Evolutionary conservation across 1,139 yeast genomes (phyloP).

Genomic region (Schizosaccharomyces versatilis): DNA sequence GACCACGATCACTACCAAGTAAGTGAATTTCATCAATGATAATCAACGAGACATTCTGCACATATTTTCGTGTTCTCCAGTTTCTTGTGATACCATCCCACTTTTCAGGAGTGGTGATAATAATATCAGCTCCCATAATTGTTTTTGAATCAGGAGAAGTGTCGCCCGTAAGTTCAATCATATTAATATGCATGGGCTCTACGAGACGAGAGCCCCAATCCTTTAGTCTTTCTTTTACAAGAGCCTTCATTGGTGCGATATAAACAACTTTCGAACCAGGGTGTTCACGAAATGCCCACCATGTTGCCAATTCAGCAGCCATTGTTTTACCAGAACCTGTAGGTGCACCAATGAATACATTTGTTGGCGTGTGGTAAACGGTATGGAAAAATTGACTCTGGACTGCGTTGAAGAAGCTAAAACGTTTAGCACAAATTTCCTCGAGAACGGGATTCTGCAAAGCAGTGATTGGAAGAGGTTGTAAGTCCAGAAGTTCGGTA

Average conservation of each 20-base stretch:
- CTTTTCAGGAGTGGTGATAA: conserved; percentile 92
- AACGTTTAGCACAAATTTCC: conserved; percentile 38
- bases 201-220: conserved; percentile 71
- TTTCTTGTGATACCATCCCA: conserved; percentile 97
- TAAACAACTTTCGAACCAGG: conserved; percentile 24
- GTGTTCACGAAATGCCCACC: conserved; percentile 24
- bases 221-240: conserved; percentile 86
- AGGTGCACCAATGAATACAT: conserved; percentile 88
- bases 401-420: conserved; percentile 89
- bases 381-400: conserved; percentile 93
- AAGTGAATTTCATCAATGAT: conserved; percentile 97
- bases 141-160: conserved; percentile 75
- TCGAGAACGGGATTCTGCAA: conserved; percentile 49
- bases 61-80: conserved; percentile 89
- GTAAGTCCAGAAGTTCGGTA: conserved; percentile 55
- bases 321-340: conserved; percentile 97
- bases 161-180: conserved; percentile 93
- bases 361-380: conserved; percentile 52
- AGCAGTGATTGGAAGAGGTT: conserved; percentile 72
- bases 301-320: conserved; percentile 87
- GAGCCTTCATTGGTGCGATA: conserved; percentile 97
- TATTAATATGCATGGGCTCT: conserved; percentile 34
- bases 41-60: conserved; percentile 70
- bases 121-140: conserved; percentile 73
- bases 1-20: conserved; percentile 93